Percentiles rank a stretch among this genome's conserved stretches.
These are phyloP conservation scores for Blastobotrys ciferrii DNA, from an alignment of 1,139 yeast genomes.

Conservation along the genomic window DNA sequence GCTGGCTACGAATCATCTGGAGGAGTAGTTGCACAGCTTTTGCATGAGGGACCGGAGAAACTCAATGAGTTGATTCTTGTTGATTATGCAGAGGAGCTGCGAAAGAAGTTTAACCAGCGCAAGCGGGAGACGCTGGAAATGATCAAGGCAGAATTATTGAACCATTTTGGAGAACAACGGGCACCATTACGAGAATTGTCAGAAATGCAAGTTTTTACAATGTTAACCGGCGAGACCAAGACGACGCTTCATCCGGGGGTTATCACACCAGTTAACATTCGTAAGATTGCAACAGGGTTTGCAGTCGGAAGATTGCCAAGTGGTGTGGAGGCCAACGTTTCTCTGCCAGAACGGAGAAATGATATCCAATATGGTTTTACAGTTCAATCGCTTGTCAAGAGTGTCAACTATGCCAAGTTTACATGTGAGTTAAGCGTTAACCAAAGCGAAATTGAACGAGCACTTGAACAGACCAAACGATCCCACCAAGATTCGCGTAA, in stretches of 20 bases:
- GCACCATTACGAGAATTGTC: constrained; percentile 65
- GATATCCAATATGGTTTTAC: constrained; percentile 68
- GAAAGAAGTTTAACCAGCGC: constrained; percentile 67
- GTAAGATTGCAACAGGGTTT: constrained; percentile 48
- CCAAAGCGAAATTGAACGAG: constrained; percentile 62
- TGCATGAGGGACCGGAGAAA: constrained; percentile 74
- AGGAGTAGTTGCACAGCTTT: constrained; percentile 78
- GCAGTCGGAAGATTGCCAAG: constrained; percentile 68
- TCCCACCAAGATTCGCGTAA: constrained; percentile 49
- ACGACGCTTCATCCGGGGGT: constrained; percentile 66
- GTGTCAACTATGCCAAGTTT: constrained; percentile 68
- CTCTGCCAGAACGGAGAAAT: constrained; percentile 28
- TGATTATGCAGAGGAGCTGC: constrained; percentile 91
- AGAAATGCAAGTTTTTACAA: constrained; percentile 73
- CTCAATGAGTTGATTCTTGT: constrained; percentile 85
- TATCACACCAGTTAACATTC: constrained; percentile 75
- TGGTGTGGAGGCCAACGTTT: constrained; percentile 68
- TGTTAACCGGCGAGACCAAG: constrained; percentile 84
- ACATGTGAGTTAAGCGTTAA: constrained; percentile 71
- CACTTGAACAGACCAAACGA: constrained; percentile 42
- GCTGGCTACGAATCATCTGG: constrained; percentile 74
- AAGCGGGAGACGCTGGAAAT: constrained; percentile 81
- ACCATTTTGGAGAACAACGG: constrained; percentile 84
- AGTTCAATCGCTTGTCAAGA: constrained; percentile 74
- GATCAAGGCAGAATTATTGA: constrained; percentile 84